Percentiles rank a stretch among this genome's conserved stretches.
Conservation (phyloP, 116 monocot genomes). For the Posidonia oceanica region DNA sequence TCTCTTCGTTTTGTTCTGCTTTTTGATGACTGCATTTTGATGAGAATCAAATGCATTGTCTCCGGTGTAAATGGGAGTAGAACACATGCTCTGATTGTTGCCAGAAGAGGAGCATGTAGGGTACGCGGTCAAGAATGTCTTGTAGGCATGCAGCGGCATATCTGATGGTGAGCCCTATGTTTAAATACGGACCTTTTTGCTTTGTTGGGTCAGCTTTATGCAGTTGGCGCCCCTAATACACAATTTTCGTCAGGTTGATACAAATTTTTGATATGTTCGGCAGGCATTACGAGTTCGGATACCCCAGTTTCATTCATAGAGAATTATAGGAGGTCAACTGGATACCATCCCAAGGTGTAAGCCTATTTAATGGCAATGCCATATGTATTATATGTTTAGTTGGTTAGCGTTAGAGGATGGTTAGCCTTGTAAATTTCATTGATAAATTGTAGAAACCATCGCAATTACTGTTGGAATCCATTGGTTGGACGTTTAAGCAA, state of each 20-base stretch:
- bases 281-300: not conserved
- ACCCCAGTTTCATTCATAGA: not conserved
- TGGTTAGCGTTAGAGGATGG: not conserved
- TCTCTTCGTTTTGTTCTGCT: not conserved
- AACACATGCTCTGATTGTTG: no score
- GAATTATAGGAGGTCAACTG: not conserved
- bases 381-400: no score
- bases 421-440: conserved; percentile 3
- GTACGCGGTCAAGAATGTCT: not conserved
- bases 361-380: no score
- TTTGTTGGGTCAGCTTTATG: not conserved
- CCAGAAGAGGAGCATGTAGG: not conserved
- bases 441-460: not conserved
- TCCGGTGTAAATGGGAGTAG: no score
- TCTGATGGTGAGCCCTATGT: not conserved
- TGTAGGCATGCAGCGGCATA: not conserved
- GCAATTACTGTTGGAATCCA: no score
- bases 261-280: not conserved
- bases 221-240: not conserved
- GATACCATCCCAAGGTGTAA: not conserved
- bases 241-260: not conserved
- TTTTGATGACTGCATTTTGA: not conserved
- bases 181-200: not conserved
- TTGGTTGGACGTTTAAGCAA: no score
- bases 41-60: no score